A percentile compares a stretch with the other conserved stretches of the same genome.
Conservation (phyloP, 1,139 yeast genomes). For the Yamadazyma pseudoaaseri region DNA sequence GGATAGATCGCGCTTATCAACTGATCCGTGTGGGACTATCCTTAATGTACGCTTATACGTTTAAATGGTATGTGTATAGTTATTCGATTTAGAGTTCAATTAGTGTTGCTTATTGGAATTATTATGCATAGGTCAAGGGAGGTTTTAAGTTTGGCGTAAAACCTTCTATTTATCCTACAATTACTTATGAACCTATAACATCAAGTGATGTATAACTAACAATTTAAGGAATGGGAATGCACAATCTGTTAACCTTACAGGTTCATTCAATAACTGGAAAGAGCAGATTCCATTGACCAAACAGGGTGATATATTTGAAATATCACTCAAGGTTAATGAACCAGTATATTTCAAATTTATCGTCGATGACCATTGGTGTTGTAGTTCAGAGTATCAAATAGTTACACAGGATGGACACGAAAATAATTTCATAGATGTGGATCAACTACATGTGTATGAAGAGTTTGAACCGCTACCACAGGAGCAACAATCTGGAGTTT, state of each 20-base stretch:
- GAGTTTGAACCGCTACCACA: constrained; percentile 12
- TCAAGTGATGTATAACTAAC: constrained; percentile 1
- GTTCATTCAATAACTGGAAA: constrained; percentile 42
- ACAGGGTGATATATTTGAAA: constrained; percentile 14
- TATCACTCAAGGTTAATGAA: constrained; percentile 20
- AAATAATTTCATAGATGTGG: constrained; percentile 34
- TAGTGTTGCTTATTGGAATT: too few species aligned
- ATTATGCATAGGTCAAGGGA: too few species aligned
- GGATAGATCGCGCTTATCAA: neutral
- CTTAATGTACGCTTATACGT: constrained; percentile 16
- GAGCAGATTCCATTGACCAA: constrained; percentile 18
- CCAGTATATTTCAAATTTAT: constrained; percentile 37
- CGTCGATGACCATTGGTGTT: constrained; percentile 33
- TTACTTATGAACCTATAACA: too few species aligned
- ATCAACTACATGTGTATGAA: constrained; percentile 21
- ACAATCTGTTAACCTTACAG: constrained; percentile 35
- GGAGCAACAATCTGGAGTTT: constrained; percentile 1
- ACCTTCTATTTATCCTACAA: too few species aligned
- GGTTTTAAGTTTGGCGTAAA: too few species aligned
- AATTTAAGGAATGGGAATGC: constrained; percentile 1
- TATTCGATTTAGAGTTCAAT: too few species aligned
- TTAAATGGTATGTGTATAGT: constrained; percentile 22
- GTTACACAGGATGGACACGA: constrained; percentile 37
- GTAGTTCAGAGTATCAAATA: constrained; percentile 24
- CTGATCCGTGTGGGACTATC: neutral